Base-by-base conservation (phyloP, 768 basidiomycete species). In the Collybiopsis confluens region DNA sequence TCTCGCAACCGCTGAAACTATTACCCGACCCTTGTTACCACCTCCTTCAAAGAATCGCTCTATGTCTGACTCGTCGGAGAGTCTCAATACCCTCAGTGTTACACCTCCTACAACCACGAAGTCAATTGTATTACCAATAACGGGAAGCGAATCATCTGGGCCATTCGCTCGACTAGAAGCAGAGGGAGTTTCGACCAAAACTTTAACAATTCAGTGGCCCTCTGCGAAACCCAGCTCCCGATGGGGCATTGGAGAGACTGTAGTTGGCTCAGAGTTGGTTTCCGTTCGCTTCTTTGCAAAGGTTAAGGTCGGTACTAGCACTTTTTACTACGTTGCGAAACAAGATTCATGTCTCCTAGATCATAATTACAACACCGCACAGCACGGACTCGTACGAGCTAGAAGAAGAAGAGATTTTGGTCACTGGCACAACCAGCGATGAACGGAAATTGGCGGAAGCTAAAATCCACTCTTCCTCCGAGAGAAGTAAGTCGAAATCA, bases 241-340 rank as follows among this genome's bases (percentile, higher is more conserved):
- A 18, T 92, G 90, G 87, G 79, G 88, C 8, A 78, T 88, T 54
- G 90, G 90, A 10, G 89, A 91, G 72, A 86, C 87, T 24, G 35
- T 48, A 21, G 79, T 90, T 59, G 73, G 77, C 58, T 85, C 85
- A 38, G 74, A 80, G 47, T 66, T 86, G 59, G 82, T 79, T 13
- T 77, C 79, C 49, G 79, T 90, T 50, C 79, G 78, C 64, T 93
- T 89, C 66, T 83, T 85, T 65, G 71, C 86, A 59, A 80, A 82
- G 42, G 74, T 85, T 59, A 88, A 88, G 79, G 85, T 89, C 50
- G 35, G 40, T 59, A n/a, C n/a, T n/a, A n/a, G n/a, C n/a, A n/a
- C n/a, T n/a, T n/a, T n/a, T n/a, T n/a, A n/a, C n/a, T n/a, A n/a
- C n/a, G n/a, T n/a, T n/a, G n/a, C n/a, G n/a, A n/a, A n/a, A n/a